These are phyloP conservation scores for Anastatica hierochuntica DNA, from an alignment of 345 rosid species.

Conservation along the genomic window DNA sequence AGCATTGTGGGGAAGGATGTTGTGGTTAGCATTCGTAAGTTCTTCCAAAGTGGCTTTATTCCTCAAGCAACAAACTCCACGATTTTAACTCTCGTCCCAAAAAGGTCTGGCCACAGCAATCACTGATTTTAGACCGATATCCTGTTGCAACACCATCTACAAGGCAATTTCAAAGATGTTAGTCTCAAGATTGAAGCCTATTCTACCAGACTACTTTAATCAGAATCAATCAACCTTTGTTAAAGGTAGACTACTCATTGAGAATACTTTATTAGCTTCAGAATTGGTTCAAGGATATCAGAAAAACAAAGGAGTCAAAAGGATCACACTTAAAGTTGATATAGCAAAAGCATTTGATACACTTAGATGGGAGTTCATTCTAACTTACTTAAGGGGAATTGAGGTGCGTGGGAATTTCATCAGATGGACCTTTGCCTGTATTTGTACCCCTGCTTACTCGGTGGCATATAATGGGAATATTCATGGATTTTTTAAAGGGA, in stretches of 20 bases:
- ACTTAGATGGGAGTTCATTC: not conserved
- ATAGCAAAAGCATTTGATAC: not conserved
- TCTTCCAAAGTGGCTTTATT: not conserved
- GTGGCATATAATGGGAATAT: too few relatives aligned
- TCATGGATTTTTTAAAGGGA: too few relatives aligned
- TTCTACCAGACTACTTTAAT: accelerated
- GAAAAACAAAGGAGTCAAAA: not conserved
- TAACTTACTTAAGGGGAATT: not conserved
- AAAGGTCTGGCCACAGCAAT: not conserved
- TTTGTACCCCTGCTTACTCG: too few relatives aligned
- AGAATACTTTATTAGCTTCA: not conserved
- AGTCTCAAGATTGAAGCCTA: not conserved
- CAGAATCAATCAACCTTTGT: not conserved
- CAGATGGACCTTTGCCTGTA: not conserved
- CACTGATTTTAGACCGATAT: not conserved
- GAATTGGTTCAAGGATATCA: not conserved
- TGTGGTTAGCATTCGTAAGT: too few relatives aligned
- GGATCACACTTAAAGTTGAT: not conserved
- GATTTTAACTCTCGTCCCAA: not conserved
- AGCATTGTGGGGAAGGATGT: too few relatives aligned
- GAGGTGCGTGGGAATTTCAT: not conserved
- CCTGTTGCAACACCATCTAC: not conserved
- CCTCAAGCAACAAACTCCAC: not conserved
- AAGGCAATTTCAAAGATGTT: not conserved
- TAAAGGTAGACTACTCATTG: not conserved